Evolutionary conservation across 345 rosid species (phyloP), one percentile per base, ranked within the genome.

Genomic region (Laguncularia racemosa): DNA sequence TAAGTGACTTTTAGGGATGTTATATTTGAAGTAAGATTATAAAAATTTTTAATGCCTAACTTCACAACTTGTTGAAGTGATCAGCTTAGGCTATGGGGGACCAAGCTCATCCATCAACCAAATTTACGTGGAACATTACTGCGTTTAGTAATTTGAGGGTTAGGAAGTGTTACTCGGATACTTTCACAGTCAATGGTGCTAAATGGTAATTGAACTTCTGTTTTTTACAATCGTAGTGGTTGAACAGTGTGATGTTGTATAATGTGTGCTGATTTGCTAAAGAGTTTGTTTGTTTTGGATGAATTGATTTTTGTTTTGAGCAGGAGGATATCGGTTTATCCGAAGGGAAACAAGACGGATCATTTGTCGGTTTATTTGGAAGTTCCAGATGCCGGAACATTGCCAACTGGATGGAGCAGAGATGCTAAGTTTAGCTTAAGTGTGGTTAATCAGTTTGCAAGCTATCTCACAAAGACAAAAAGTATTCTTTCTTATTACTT

Each of bases 91-190:
- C 47, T 9, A 57, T 50, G 61, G 62, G 43, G 2, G 48, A 46
- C 13, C 49, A 20, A 20, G 38, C 33, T 57, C 49, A 64, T 23
- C 21, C 76, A 16, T 21, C 67, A 3, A 16, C 50, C n/a, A n/a
- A n/a, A n/a, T 72, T 44, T 69, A 61, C 70, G 12, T 73, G 77
- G 77, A 56, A 17, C 15, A 68, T 73, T 55, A 45, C 51, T 28
- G 52, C 56, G 43, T 73, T 64, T 56, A 50, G 73, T 51, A 19
- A 33, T 18, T 17, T 68, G 56, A 48, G 20, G 2, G 48, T 7
- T 12, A 64, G 50, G 57, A 60, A 57, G 44, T 53, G 48, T 38
- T 65, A 53, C 58, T 73, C 77, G 0, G 70, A 64, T 4, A 50
- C 56, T 18, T 73, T 73, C 53, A 49, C 60, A 16, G 53, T 50